Conservation (phyloP, 768 basidiomycete species). For the Podaxis sp. region DNA sequence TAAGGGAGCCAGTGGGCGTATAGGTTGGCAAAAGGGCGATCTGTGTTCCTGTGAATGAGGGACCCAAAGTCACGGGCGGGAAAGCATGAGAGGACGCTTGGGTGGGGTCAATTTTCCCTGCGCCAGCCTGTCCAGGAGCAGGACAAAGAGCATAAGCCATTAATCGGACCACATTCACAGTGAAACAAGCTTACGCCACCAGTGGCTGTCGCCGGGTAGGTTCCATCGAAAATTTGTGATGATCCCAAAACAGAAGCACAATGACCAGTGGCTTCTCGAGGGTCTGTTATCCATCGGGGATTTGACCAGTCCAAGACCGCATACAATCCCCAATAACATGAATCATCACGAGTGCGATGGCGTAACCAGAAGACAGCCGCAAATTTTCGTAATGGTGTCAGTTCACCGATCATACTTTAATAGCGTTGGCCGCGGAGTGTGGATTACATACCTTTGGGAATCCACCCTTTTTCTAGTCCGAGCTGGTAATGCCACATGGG, state of each 20-base stretch:
- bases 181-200: slow-evolving; percentile 45
- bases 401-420: background rate
- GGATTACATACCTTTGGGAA: slow-evolving; percentile 58
- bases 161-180: slow-evolving; percentile 1
- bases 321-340: background rate
- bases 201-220: slow-evolving; percentile 64
- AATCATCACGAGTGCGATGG: background rate
- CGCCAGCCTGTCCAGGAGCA: slow-evolving; percentile 38
- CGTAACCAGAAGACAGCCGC: background rate
- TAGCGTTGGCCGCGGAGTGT: background rate
- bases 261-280: slow-evolving; percentile 44
- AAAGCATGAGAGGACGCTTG: slow-evolving; percentile 52
- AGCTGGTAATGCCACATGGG: slow-evolving; percentile 90
- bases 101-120: slow-evolving; percentile 55
- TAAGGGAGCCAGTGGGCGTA: slow-evolving; percentile 64
- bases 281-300: slow-evolving; percentile 30
- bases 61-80: slow-evolving; percentile 61
- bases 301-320: background rate
- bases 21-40: slow-evolving; percentile 62
- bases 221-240: slow-evolving; percentile 47
- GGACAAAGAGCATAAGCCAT: background rate
- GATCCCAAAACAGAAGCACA: slow-evolving; percentile 37
- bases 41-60: slow-evolving; percentile 51
- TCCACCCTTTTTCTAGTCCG: slow-evolving; percentile 84
- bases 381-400: background rate